Evolutionary conservation across 2,329 filamentous ascomycete genomes (phyloP).

Genomic region (Penicillium olsonii): DNA sequence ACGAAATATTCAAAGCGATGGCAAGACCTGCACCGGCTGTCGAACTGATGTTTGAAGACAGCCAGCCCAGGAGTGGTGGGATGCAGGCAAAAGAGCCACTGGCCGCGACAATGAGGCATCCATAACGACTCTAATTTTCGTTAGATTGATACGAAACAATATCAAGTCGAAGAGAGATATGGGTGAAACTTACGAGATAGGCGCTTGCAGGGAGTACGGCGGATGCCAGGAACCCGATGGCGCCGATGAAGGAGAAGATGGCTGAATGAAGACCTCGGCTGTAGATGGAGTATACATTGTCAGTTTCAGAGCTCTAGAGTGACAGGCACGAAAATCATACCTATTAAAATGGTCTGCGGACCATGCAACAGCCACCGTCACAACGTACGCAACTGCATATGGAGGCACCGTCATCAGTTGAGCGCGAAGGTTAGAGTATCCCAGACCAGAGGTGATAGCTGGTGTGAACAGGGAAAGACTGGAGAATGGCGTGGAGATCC

Average conservation of each 20-base stretch:
- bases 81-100: slow-evolving; percentile 69
- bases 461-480: slow-evolving; percentile 64
- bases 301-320: not conserved
- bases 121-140: slow-evolving; percentile 57
- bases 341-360: slow-evolving; percentile 59
- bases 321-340: slow-evolving; percentile 24
- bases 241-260: slow-evolving; percentile 52
- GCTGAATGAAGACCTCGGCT: slow-evolving; percentile 56
- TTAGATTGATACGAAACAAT: not conserved
- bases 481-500: slow-evolving; percentile 57
- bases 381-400: slow-evolving; percentile 61
- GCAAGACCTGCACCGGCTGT: slow-evolving; percentile 68
- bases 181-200: slow-evolving; percentile 46
- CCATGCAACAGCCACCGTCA: slow-evolving; percentile 55
- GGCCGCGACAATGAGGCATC: slow-evolving; percentile 67
- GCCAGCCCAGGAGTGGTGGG: slow-evolving; percentile 70
- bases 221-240: slow-evolving; percentile 62
- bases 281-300: not conserved
- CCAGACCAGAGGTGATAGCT: slow-evolving; percentile 62
- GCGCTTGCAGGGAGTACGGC: slow-evolving; percentile 62
- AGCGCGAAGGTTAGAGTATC: slow-evolving; percentile 58
- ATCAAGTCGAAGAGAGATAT: not conserved
- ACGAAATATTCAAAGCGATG: slow-evolving; percentile 69
- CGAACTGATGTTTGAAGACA: slow-evolving; percentile 66
- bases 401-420: slow-evolving; percentile 69